phyloP scores from a whole-genome alignment of 345 rosid genomes.

The Tarenaya hassleriana region DNA sequence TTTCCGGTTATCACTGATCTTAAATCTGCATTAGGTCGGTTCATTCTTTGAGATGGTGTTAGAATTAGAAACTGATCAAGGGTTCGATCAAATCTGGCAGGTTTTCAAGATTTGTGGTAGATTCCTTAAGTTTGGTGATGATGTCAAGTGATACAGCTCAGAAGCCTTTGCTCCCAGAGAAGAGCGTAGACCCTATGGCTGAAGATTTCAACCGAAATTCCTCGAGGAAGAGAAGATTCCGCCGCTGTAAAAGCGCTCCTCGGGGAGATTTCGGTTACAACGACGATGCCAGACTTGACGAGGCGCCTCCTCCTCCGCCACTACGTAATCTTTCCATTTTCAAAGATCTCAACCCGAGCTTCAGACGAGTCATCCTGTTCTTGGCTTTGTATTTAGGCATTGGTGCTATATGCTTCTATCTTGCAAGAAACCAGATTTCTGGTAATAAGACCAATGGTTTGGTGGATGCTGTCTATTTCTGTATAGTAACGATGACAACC shows the following conservation, averaged over 20 bases:
- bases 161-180: conserved; percentile 46
- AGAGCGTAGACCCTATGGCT: conserved; percentile 23
- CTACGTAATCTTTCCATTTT: conserved; percentile 30
- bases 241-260: conserved; percentile 72
- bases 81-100: conserved; percentile 16
- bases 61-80: neutral
- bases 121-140: neutral
- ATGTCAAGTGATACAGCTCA: conserved; percentile 50
- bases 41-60: too few relatives aligned
- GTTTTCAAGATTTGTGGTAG: neutral
- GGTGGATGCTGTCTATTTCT: conserved; percentile 68
- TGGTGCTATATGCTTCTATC: conserved; percentile 58
- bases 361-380: conserved; percentile 34
- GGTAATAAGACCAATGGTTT: conserved; percentile 63
- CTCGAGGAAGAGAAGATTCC: conserved; percentile 39
- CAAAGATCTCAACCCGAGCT: conserved; percentile 39
- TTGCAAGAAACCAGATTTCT: conserved; percentile 39
- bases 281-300: conserved; percentile 17
- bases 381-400: conserved; percentile 44
- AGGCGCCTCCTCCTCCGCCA: conserved; percentile 28
- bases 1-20: too few relatives aligned
- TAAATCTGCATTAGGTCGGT: too few relatives aligned
- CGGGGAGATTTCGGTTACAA: conserved; percentile 33
- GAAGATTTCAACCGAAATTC: conserved; percentile 23
- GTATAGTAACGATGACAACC: conserved; percentile 84